Base-by-base conservation (phyloP, 2,329 filamentous ascomycete species). In the Helotiales sp. region DNA sequence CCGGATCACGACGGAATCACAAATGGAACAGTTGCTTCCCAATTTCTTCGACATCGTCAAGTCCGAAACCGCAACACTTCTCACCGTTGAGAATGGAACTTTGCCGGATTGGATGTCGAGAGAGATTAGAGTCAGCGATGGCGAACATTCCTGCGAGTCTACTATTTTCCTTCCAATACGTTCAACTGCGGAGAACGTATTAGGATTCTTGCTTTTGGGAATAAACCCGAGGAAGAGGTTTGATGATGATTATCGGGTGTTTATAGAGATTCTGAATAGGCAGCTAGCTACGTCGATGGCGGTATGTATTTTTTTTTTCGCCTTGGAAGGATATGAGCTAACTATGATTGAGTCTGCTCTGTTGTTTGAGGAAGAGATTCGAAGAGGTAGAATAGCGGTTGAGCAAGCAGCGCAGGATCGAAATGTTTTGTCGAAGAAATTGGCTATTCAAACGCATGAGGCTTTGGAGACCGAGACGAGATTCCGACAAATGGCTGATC, bases 341-440 rank as follows among this genome's bases (percentile, higher is more conserved):
- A n/a, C n/a, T n/a, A n/a, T 19, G 8, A 9, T 27, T 15, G 17
- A 65, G 1, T 93, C 89, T 0, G 90, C 92, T 0, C 88, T 93
- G 0, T 73, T 95, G 1, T 93, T 93, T 59, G 90, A 93, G 70
- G 90, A 93, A 64, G 90, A 93, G 69, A 91, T 93, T 62, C 82
- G 83, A 56, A 81, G 89, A 60, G 88, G 89, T 0, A 86, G 68
- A 17, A 73, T 73, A 34, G 84, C 84, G 2, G 85, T 84, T 2
- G 82, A 85, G 66, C 78, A 89, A 57, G 88, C 88, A 9, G 85
- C 84, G 6, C 80, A 85, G 59, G 86, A 90, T 67, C 81, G 85
- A 36, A 86, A 85, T 25, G 81, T 85, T 69, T 78, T 90, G 8
- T 84, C 85, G 15, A 80, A 87, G 63, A 83, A 88, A 66, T 75